These are phyloP conservation scores for Heterobasidion parviporum DNA, from an alignment of 1,284 basidiomycete species.

Conservation along the genomic window DNA sequence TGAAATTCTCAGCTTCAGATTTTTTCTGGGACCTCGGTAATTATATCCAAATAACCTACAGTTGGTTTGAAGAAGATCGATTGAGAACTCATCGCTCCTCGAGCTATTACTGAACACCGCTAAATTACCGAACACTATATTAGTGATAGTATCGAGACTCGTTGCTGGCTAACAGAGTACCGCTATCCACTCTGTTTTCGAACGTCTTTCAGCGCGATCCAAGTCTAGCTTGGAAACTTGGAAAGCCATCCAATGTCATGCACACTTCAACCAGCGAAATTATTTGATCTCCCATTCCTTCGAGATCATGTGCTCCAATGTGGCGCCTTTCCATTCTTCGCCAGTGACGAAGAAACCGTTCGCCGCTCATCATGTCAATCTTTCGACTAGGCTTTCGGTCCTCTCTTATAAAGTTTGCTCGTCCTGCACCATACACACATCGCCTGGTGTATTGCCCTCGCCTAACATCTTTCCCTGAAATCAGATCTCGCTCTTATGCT, in stretches of 20 bases:
- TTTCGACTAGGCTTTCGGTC: not conserved
- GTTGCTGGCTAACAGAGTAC: too few species aligned
- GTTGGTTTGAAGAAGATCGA: not conserved
- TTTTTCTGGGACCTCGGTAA: not conserved
- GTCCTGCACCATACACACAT: not conserved
- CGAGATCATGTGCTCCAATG: too few species aligned
- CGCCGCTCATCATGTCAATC: not conserved
- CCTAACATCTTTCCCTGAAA: too few species aligned
- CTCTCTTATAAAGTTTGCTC: not conserved
- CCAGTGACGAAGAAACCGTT: too few species aligned
- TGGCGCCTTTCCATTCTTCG: too few species aligned
- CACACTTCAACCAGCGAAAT: too few species aligned
- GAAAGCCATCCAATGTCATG: too few species aligned
- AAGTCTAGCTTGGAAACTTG: too few species aligned
- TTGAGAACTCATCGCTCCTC: not conserved
- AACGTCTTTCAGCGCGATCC: too few species aligned
- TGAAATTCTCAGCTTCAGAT: not conserved
- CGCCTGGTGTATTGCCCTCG: too few species aligned
- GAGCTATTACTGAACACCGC: not conserved
- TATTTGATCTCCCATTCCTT: too few species aligned
- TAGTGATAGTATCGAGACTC: not conserved
- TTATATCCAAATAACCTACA: not conserved
- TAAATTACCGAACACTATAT: not conserved
- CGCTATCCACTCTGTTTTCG: too few species aligned
- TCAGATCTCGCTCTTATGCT: conserved; percentile 7